Evolutionary conservation across 108 stramenopile species (phyloP).

Genomic region (Chaetoceros tenuissimus): DNA sequence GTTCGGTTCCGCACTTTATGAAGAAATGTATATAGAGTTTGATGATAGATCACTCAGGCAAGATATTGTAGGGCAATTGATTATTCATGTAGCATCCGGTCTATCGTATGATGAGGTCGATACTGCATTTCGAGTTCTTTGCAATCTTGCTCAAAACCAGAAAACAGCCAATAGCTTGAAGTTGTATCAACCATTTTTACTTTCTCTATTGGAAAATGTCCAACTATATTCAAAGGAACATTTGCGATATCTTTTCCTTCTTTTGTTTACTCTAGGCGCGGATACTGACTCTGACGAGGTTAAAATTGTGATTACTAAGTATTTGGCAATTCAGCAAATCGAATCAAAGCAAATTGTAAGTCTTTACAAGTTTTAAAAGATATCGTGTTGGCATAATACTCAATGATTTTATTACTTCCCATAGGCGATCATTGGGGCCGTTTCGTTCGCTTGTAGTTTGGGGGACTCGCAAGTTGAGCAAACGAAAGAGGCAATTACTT

Average conservation of each 20-base stretch:
- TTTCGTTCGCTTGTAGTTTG: conserved; percentile 4
- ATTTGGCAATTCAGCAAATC: not conserved
- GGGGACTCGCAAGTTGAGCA: not conserved
- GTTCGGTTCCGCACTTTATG: conserved; percentile 7
- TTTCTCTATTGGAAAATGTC: conserved; percentile 10
- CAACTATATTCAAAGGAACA: conserved; percentile 1
- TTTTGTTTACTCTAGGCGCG: conserved; percentile 6
- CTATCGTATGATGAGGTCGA: conserved; percentile 9
- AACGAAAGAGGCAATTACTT: not conserved
- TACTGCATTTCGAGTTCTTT: conserved; percentile 8
- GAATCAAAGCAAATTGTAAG: conserved; percentile 3
- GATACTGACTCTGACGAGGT: conserved; percentile 8
- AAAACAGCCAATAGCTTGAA: not conserved
- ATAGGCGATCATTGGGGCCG: conserved; percentile 12
- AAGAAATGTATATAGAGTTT: conserved; percentile 7
- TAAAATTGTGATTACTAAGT: conserved; percentile 13
- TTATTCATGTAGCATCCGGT: conserved; percentile 4
- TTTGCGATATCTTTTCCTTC: conserved; percentile 6
- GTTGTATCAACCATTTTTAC: conserved; percentile 6
- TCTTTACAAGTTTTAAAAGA: too few species aligned
- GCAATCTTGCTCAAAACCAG: not conserved
- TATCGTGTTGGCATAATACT: too few species aligned
- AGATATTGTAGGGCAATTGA: conserved; percentile 6
- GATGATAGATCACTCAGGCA: conserved; percentile 3
- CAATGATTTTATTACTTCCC: not conserved